Evolutionary conservation across 2,329 filamentous ascomycete species (phyloP).

Genomic region (Scopulariopsis brevicaulis): DNA sequence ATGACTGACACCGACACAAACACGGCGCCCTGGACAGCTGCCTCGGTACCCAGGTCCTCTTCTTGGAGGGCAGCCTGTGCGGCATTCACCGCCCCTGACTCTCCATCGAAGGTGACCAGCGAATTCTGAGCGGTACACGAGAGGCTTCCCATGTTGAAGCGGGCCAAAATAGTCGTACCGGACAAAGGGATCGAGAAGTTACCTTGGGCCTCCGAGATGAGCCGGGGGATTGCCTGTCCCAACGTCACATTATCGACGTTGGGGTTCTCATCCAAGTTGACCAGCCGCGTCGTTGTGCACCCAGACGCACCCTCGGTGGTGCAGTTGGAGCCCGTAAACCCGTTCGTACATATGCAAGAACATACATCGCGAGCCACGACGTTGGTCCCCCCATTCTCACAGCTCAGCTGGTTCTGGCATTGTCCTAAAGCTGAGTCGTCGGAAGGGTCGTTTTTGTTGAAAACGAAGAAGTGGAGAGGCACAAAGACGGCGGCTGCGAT

Average conservation of each 20-base stretch:
- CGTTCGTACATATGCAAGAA: conserved; percentile 80
- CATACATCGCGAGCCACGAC: conserved; percentile 58
- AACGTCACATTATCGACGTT: conserved; percentile 60
- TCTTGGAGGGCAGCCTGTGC: background rate
- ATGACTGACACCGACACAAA: conserved; percentile 6
- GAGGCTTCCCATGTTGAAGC: conserved; percentile 64
- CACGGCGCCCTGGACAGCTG: background rate
- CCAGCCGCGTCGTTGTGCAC: conserved; percentile 38
- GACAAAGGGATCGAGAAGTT: conserved; percentile 72
- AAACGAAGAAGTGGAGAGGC: conserved; percentile 56
- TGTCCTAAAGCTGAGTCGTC: conserved; percentile 25
- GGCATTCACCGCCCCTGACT: conserved; percentile 19
- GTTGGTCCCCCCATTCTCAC: conserved; percentile 71
- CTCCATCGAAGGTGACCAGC: conserved; percentile 70
- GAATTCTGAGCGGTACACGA: conserved; percentile 81
- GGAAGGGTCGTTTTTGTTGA: conserved; percentile 26
- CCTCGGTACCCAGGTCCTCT: background rate
- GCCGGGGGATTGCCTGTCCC: conserved; percentile 64
- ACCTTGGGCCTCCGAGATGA: conserved; percentile 51
- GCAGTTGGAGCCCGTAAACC: conserved; percentile 58
- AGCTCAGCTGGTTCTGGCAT: conserved; percentile 53
- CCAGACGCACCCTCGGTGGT: conserved; percentile 32
- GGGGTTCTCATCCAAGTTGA: conserved; percentile 23
- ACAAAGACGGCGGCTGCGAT: conserved; percentile 75
- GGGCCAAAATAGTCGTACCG: conserved; percentile 55